A percentile compares a stretch with the other conserved stretches of the same genome.
Evolutionary conservation across 768 basidiomycete species (phyloP).

Genomic region (Ramaria sp.): DNA sequence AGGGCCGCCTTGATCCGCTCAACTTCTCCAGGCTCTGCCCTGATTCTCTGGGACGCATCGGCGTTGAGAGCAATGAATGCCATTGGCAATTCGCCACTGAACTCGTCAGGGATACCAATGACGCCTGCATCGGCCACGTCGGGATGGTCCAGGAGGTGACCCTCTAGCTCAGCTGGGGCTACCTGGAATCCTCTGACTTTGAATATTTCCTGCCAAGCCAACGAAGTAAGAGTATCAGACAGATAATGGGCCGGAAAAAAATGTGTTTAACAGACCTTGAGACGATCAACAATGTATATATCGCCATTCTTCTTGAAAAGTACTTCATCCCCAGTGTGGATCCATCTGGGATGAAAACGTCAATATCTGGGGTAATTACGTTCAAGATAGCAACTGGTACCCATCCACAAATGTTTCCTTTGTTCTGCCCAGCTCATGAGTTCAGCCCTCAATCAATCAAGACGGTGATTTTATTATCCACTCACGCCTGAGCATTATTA

Average conservation of each 20-base stretch:
- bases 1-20: constrained; percentile 34
- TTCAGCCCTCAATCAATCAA: neutral
- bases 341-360: neutral
- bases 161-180: constrained; percentile 25
- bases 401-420: constrained; percentile 59
- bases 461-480: neutral
- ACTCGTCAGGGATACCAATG: constrained; percentile 13
- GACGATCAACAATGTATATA: neutral
- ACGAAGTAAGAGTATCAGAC: constrained; percentile 16
- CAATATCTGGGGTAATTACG: neutral
- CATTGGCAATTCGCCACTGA: constrained; percentile 51
- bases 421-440: constrained; percentile 30
- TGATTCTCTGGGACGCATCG: constrained; percentile 27
- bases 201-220: constrained; percentile 39
- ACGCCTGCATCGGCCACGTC: constrained; percentile 20
- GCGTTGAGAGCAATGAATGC: constrained; percentile 50
- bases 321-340: constrained; percentile 6
- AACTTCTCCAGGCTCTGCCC: constrained; percentile 20
- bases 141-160: constrained; percentile 18
- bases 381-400: constrained; percentile 20
- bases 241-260: neutral
- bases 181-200: constrained; percentile 37
- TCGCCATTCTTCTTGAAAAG: constrained; percentile 1
- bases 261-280: neutral
- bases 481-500: constrained; percentile 52